phyloP scores from a whole-genome alignment of 306 rosid species.

The Datisca glomerata region DNA sequence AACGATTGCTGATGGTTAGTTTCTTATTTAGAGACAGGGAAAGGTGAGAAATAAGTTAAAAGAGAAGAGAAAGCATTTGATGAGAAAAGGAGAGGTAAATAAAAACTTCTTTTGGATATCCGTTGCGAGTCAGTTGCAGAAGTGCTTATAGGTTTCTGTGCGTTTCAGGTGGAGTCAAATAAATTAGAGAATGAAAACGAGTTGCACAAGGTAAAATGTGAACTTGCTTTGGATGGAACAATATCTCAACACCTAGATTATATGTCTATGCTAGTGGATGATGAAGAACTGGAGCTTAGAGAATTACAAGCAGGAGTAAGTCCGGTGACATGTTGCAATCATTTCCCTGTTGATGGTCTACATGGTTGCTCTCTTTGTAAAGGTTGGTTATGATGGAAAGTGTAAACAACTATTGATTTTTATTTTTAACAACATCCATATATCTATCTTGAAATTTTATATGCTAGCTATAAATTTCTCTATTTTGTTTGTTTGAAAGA shows the following conservation, averaged over 20 bases:
- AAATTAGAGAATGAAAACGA: constrained; percentile 24
- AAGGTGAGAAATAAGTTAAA: constrained; percentile 28
- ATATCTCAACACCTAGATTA: constrained; percentile 25
- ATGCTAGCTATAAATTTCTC: neutral
- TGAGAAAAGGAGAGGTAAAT: constrained; percentile 45
- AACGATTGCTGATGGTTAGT: constrained; percentile 18
- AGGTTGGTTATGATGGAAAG: constrained; percentile 40
- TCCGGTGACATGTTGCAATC: constrained; percentile 37
- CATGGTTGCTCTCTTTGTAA: constrained; percentile 67
- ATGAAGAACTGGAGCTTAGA: constrained; percentile 80
- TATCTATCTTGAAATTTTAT: no score
- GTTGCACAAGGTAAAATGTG: constrained; percentile 37
- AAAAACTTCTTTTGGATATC: constrained; percentile 2
- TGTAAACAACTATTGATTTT: neutral
- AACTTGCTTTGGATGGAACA: constrained; percentile 45
- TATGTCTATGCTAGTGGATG: constrained; percentile 58
- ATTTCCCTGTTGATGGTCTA: constrained; percentile 36
- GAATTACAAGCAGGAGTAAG: constrained; percentile 45
- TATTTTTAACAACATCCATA: no score
- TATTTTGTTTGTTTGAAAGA: constrained; percentile 7
- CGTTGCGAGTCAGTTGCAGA: constrained; percentile 10
- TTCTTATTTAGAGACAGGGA: constrained; percentile 40
- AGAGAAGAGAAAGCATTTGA: constrained; percentile 42
- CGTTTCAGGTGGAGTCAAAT: constrained; percentile 41
- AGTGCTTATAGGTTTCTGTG: constrained; percentile 13